A percentile compares a stretch with the other conserved stretches of the same genome.
These are phyloP conservation scores for Penicillium capsulatum DNA, from an alignment of 2,329 filamentous ascomycete species.

Conservation along the genomic window DNA sequence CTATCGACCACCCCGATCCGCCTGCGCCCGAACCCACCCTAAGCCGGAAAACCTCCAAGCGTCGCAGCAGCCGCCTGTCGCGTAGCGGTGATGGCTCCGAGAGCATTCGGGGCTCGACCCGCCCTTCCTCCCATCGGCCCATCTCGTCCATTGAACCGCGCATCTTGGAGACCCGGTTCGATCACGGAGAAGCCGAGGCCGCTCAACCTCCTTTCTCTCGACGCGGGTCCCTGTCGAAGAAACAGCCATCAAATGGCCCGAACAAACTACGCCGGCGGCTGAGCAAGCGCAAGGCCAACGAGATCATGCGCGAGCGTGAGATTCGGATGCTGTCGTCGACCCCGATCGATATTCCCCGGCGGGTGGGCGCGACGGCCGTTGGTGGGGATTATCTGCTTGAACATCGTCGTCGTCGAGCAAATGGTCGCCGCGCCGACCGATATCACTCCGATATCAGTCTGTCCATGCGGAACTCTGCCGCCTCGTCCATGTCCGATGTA, in stretches of 20 bases:
- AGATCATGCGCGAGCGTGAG: conserved; percentile 77
- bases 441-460: conserved; percentile 70
- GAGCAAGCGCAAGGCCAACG: conserved; percentile 71
- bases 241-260: conserved; percentile 56
- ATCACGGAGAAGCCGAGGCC: conserved; percentile 14
- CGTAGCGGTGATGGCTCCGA: conserved; percentile 24
- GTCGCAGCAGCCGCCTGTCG: conserved; percentile 30
- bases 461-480: conserved; percentile 67
- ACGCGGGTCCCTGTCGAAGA: conserved; percentile 50
- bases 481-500: conserved; percentile 70
- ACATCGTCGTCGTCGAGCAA: conserved; percentile 54
- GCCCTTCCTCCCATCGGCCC: conserved; percentile 12
- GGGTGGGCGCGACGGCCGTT: conserved; percentile 51
- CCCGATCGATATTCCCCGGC: conserved; percentile 57
- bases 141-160: conserved; percentile 21
- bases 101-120: conserved; percentile 12
- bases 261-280: conserved; percentile 63
- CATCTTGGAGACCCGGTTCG: conserved; percentile 20
- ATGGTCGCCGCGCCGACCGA: conserved; percentile 55
- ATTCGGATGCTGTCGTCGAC: conserved; percentile 77
- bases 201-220: conserved; percentile 41
- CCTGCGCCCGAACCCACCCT: conserved; percentile 24
- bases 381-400: conserved; percentile 51
- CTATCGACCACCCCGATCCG: conserved; percentile 32
- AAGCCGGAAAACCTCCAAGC: conserved; percentile 33